Base-by-base conservation (phyloP, 2,329 filamentous ascomycete genomes). In the Hypoxylon sp. region DNA sequence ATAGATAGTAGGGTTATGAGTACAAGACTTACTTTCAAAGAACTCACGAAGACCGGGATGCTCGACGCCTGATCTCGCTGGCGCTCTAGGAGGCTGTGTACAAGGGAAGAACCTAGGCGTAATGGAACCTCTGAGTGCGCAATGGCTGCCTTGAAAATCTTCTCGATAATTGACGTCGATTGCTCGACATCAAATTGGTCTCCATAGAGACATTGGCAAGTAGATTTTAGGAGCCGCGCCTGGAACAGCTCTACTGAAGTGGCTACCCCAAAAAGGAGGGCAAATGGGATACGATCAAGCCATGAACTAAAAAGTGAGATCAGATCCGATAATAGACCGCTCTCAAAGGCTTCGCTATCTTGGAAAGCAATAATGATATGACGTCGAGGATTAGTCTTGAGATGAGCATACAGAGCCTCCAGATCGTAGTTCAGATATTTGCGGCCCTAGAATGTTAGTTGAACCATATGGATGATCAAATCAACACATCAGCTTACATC, bases 331-430 rank as follows among this genome's bases (percentile, higher is more conserved):
- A 97, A 81, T n/a, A 96, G 80, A 31, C 82, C 82, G 51, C 88
- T 88, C 73, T 94, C 92, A 75, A 96, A 94, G 0, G 91, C 92
- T 79, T 96, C 93, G 69, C 92, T 94, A 75, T 96, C 93, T 77
- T 94, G 91, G 66, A 96, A 89, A 0, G 91, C 89, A 53, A 97
- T 83, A 57, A 93, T 86, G 9, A 95, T 86, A 72, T 89, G 88
- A 44, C 86, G 80, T 31, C 85, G 85, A 24, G 80, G 78, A 39
- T 86, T 85, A 8, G 84, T 81, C 65, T 83, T 84, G 13, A 90
- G 83, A 78, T 87, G 90, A 26, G 87, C 84, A 67, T 90, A 82
- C 31, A 96, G 80, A 24, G 91, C 88, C 73, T 92, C 90, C 14
- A 96, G 84, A 75, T 96, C 93, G 77, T 95, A 96, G 73, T 93